Evolutionary conservation across 2,329 filamentous ascomycete species (phyloP), one percentile per base, ranked within the genome.

Genomic region (Fusarium decemcellulare): DNA sequence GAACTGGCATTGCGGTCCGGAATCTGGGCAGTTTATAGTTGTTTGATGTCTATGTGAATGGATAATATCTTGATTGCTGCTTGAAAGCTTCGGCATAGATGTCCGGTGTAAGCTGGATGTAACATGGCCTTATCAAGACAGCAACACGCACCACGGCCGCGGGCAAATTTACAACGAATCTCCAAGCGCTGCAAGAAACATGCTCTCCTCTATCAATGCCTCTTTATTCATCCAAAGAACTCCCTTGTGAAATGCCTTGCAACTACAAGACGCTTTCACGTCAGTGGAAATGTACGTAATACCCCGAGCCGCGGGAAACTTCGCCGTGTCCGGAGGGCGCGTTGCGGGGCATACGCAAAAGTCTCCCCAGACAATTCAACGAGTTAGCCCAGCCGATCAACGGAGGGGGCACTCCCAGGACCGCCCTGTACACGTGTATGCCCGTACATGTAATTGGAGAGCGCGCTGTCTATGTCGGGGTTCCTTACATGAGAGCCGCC

Each of bases 371-470:
- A 42, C 32, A 40, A 43, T 40, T 46, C 53, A 46, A 36, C 23
- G 32, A 61, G 60, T 63, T 63, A 69, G 32, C 9, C 32, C 32
- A 34, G 70, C 70, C 70, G 70, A 71, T 72, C 62, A 69, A 73
- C 70, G 70, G 70, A 72, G 23, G 23, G 23, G 23, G 70, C 70
- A 34, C 32, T 12, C 9, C 39, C 59, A 58, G 46, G 23, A 60
- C 58, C 43, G 56, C 48, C 55, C 56, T 54, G 43, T 44, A 53
- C 57, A 52, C 40, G 42, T 44, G 30, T 51, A 48, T 51, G 48
- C 18, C 18, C 18, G 18, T 36, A 15, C 30, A 37, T 39, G 44
- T 51, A 58, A 34, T 29, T 32, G 29, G n/a, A 58, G 44, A 58
- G 36, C 16, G 34, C 34, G 43, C 44, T 18, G 16, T 32, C 15